Evolutionary conservation across 2,329 filamentous ascomycete genomes (phyloP), one percentile per base, ranked within the genome.

Genomic region (Claviceps africana): DNA sequence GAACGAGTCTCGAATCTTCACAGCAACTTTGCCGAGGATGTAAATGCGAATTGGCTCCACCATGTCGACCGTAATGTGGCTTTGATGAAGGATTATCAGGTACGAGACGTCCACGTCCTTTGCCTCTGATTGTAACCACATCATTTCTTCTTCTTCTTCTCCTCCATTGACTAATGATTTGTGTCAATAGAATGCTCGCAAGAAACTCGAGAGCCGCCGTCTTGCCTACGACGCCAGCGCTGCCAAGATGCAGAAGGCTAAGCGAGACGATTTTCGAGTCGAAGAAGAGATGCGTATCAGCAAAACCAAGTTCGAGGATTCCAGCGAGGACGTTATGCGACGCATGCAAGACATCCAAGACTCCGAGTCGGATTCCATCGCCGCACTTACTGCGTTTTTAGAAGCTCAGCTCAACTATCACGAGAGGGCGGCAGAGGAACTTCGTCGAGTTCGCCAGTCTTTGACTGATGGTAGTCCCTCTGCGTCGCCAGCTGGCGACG

Each of bases 21-120:
- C 68, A 91, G 95, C 65, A 81, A 76, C 25, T 95, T 91, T 62
- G 81, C 88, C 46, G 76, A 80, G 35, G 79, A 86, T 61, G 85
- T 88, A 56, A 94, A 86, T 17, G 78, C 81, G 35, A 85, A 79
- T 65, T 96, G 91, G 91, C 75, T 95, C 53, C 89, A 96, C 66
- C 89, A 86, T n/a, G 73, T 95, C 22, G 91, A 97, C 67, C 77
- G 89, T 58, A 94, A 86, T 28, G 70, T 95, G 50, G 83, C 88
- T 37, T 93, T 95, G 77, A 91, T 97, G 88, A 96, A 95, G 67
- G 93, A 97, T 64, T 97, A 95, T 62, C 89, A 96, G 77, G 86
- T 91, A 75, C 51, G 77, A 33, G 22, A 7, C 21, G 9, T 19
- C 21, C 17, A 30, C 51, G 33, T 37, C 33, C 9, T 22, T 25